Percentiles rank a stretch among this genome's conserved stretches.
Conservation (phyloP, 129 eudicot genomes). For the Chrysanthemum makinoi region DNA sequence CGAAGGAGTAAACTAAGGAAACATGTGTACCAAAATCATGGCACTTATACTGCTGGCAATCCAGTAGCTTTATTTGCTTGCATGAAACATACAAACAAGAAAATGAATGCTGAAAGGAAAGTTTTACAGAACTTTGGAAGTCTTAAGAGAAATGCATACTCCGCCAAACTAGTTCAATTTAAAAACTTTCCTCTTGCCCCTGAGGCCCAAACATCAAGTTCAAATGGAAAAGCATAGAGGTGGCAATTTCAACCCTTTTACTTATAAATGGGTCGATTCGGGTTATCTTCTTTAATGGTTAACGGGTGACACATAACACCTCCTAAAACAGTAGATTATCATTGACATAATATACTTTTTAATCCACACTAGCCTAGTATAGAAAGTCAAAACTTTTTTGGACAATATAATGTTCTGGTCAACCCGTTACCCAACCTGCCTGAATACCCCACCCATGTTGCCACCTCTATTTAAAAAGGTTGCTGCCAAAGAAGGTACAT, state of each 20-base stretch:
- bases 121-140: not conserved
- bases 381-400: too few species aligned
- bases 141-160: not conserved
- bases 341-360: too few species aligned
- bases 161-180: not conserved
- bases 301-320: too few species aligned
- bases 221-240: not conserved
- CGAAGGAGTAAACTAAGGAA: too few species aligned
- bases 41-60: too few species aligned
- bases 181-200: not conserved
- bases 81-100: too few species aligned
- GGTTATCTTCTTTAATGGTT: not conserved
- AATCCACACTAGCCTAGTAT: too few species aligned
- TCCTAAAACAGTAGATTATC: too few species aligned
- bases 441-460: not conserved
- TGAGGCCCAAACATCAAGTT: not conserved
- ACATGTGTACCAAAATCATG: too few species aligned
- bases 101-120: too few species aligned
- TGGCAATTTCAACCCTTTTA: not conserved
- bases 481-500: not conserved
- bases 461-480: not conserved
- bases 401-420: not conserved
- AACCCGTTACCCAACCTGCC: constrained; percentile 1
- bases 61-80: too few species aligned
- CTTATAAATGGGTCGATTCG: not conserved